Conservation (phyloP, 1,139 yeast species). For the Kurtzmaniella quercitrusa region DNA sequence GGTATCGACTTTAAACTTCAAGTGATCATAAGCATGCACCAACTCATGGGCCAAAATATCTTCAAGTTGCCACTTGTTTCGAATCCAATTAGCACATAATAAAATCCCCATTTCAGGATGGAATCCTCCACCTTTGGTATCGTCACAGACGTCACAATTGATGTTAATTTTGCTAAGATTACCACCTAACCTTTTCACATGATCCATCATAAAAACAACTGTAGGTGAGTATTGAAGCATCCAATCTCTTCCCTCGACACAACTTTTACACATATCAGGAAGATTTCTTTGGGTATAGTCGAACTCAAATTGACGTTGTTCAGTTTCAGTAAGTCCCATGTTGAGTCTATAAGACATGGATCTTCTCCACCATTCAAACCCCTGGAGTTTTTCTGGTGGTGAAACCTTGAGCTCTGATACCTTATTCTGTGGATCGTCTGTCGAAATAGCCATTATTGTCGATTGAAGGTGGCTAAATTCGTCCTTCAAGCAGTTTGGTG, state of each 20-base stretch:
- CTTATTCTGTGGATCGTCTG: conserved; percentile 6
- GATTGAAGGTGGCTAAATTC: neutral
- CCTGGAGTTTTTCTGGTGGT: conserved; percentile 25
- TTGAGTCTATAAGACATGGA: conserved; percentile 73
- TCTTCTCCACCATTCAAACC: conserved; percentile 83
- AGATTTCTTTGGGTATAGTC: conserved; percentile 48
- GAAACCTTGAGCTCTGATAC: conserved; percentile 15
- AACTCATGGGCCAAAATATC: conserved; percentile 91
- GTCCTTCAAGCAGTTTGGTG: neutral
- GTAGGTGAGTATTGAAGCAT: conserved; percentile 77
- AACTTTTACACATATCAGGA: conserved; percentile 54
- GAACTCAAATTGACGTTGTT: conserved; percentile 53
- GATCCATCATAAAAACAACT: conserved; percentile 83
- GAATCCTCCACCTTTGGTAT: conserved; percentile 87
- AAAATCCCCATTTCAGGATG: conserved; percentile 86
- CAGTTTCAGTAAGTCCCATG: conserved; percentile 53
- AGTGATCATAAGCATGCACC: conserved; percentile 89
- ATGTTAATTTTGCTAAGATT: conserved; percentile 46
- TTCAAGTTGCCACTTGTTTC: conserved; percentile 78
- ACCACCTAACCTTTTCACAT: conserved; percentile 69
- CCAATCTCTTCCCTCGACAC: conserved; percentile 78
- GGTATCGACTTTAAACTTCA: conserved; percentile 85
- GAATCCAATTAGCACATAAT: conserved; percentile 80
- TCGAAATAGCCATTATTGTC: conserved; percentile 6
- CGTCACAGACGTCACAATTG: conserved; percentile 81